phyloP scores from a whole-genome alignment of 441 rosid species.

The Breynia disticha region DNA sequence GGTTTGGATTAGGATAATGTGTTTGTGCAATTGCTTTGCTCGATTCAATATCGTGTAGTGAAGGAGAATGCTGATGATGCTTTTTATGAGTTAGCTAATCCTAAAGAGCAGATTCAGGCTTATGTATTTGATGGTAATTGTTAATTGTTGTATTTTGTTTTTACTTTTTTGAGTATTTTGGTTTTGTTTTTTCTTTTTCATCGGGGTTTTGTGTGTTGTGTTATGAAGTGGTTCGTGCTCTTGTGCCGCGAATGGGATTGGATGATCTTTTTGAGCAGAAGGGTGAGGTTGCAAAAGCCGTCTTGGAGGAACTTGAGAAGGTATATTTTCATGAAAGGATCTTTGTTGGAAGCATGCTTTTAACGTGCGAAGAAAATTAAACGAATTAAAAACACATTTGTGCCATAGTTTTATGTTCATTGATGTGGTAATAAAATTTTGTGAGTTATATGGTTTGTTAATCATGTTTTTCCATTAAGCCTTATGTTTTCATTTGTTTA shows the following conservation, averaged over 20 bases:
- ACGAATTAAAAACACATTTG: too few relatives aligned
- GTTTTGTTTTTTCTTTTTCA: neutral
- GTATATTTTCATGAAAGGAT: slow-evolving; percentile 19
- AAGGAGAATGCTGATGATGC: slow-evolving; percentile 87
- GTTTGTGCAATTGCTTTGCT: slow-evolving; percentile 86
- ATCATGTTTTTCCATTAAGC: too few relatives aligned
- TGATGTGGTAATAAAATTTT: too few relatives aligned
- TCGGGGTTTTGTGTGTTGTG: slow-evolving; percentile 1
- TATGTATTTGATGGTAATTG: slow-evolving; percentile 87
- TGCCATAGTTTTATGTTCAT: too few relatives aligned
- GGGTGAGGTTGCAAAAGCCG: slow-evolving; percentile 94
- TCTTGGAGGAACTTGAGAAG: slow-evolving; percentile 93
- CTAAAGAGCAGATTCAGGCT: slow-evolving; percentile 92
- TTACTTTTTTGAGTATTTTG: neutral
- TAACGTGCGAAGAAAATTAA: too few relatives aligned
- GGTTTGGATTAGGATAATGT: slow-evolving; percentile 73
- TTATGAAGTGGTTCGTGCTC: slow-evolving; percentile 78
- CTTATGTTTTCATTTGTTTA: too few relatives aligned
- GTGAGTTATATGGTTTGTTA: too few relatives aligned
- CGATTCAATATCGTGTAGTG: slow-evolving; percentile 85
- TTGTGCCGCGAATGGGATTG: slow-evolving; percentile 79
- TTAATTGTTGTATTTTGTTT: neutral
- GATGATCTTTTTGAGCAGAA: slow-evolving; percentile 94
- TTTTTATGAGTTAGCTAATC: slow-evolving; percentile 86
- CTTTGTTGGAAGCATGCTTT: too few relatives aligned